These are phyloP conservation scores for Barbarea vulgaris DNA, from an alignment of 345 rosid species.

Conservation along the genomic window DNA sequence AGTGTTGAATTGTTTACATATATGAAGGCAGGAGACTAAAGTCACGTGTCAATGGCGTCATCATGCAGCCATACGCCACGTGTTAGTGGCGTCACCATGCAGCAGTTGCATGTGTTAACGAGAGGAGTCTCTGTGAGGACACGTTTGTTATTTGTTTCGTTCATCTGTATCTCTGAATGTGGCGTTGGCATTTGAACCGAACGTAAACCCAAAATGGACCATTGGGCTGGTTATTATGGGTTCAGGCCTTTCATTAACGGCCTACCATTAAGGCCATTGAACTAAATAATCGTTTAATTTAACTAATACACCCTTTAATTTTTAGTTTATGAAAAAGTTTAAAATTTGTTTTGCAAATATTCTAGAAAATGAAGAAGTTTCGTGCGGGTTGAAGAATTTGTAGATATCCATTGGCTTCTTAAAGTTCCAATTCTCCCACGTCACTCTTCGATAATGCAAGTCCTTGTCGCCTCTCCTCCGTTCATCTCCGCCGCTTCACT, in stretches of 20 bases:
- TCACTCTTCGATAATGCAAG: conserved; percentile 64
- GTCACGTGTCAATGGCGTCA: conserved; percentile 29
- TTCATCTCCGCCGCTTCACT: conserved; percentile 48
- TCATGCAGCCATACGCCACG: conserved; percentile 34
- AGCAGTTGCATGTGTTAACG: conserved; percentile 38
- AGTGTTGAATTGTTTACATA: conserved; percentile 21
- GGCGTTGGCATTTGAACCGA: conserved; percentile 30
- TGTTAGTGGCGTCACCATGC: conserved; percentile 40
- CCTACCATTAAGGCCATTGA: neutral
- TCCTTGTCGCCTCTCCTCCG: conserved; percentile 66
- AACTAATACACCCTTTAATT: neutral
- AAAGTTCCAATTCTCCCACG: conserved; percentile 20
- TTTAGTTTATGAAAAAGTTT: neutral
- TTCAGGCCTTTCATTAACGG: conserved; percentile 13
- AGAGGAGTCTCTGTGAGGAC: conserved; percentile 23
- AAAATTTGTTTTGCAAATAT: neutral
- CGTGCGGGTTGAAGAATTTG: neutral
- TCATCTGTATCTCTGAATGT: neutral
- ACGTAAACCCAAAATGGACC: neutral
- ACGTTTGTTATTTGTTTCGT: conserved; percentile 33
- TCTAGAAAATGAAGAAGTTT: neutral
- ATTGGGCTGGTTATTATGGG: neutral
- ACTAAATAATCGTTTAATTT: neutral
- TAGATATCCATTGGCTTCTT: neutral
- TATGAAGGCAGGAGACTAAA: conserved; percentile 5